Conservation (phyloP, 2,329 filamentous ascomycete genomes). For the Sordariomycetes sp. region DNA sequence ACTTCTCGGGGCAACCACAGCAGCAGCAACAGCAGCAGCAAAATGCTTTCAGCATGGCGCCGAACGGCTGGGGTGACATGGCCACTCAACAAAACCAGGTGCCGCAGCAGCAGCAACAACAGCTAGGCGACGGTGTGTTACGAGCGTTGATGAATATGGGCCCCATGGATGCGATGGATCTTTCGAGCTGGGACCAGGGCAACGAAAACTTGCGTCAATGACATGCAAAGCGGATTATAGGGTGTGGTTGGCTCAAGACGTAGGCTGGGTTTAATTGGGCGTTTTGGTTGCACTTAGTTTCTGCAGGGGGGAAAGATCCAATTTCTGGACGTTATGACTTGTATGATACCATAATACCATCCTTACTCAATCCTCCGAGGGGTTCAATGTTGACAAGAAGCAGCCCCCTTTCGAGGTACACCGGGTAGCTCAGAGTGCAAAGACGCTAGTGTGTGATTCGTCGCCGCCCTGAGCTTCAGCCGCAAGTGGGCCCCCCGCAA, state of each 20-base stretch:
- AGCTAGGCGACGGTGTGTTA: conserved; percentile 47
- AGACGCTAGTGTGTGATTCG: too few species aligned
- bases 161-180: conserved; percentile 52
- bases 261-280: too few species aligned
- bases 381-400: too few species aligned
- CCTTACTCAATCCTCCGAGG: too few species aligned
- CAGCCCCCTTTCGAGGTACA: too few species aligned
- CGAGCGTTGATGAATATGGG: conserved; percentile 49
- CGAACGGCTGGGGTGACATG: conserved; percentile 33
- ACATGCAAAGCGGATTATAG: conserved; percentile 1
- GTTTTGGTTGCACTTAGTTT: too few species aligned
- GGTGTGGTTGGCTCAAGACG: background rate
- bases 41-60: conserved; percentile 29
- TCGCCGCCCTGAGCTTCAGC: too few species aligned
- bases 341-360: too few species aligned
- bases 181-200: conserved; percentile 11
- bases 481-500: too few species aligned
- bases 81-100: conserved; percentile 10
- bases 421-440: too few species aligned
- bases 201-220: conserved; percentile 5
- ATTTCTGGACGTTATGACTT: too few species aligned
- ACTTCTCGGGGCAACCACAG: conserved; percentile 19
- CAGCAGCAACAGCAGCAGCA: conserved; percentile 8
- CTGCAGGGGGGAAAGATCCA: too few species aligned
- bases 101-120: conserved; percentile 37